Evolutionary conservation across 768 basidiomycete species (phyloP).

Genomic region (Auricularia auricula-judae): DNA sequence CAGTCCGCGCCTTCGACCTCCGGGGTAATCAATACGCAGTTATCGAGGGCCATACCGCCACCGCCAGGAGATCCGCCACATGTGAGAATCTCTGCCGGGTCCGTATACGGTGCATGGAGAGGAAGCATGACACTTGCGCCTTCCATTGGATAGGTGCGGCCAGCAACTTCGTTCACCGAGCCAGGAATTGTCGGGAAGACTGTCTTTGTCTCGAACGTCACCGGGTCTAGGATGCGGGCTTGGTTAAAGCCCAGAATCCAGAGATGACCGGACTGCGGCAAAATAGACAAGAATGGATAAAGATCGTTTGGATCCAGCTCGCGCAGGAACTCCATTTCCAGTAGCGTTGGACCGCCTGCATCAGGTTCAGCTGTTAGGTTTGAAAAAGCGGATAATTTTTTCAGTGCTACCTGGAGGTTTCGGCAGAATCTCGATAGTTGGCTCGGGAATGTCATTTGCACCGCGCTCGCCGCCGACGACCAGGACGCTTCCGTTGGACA

Average conservation of each 20-base stretch:
- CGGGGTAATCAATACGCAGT: slow-evolving; percentile 55
- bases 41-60: slow-evolving; percentile 10
- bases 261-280: slow-evolving; percentile 50
- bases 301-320: slow-evolving; percentile 61
- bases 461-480: slow-evolving; percentile 69
- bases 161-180: slow-evolving; percentile 29
- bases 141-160: slow-evolving; percentile 13
- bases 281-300: slow-evolving; percentile 65
- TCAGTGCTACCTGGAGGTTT: slow-evolving; percentile 36
- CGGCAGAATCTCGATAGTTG: slow-evolving; percentile 63
- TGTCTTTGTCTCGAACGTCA: slow-evolving; percentile 47
- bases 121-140: slow-evolving; percentile 16
- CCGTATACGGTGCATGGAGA: slow-evolving; percentile 60
- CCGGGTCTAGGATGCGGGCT: slow-evolving; percentile 61
- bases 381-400: slow-evolving; percentile 43
- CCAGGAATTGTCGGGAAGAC: slow-evolving; percentile 25
- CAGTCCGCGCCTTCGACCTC: slow-evolving; percentile 52
- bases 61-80: slow-evolving; percentile 13
- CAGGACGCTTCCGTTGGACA: slow-evolving; percentile 64
- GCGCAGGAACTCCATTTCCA: slow-evolving; percentile 13
- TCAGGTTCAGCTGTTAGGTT: not conserved
- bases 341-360: slow-evolving; percentile 1
- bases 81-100: slow-evolving; percentile 8
- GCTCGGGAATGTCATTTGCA: slow-evolving; percentile 53
- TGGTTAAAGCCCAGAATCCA: slow-evolving; percentile 78